Conservation (phyloP, 768 basidiomycete species). For the Suillus variegatus region DNA sequence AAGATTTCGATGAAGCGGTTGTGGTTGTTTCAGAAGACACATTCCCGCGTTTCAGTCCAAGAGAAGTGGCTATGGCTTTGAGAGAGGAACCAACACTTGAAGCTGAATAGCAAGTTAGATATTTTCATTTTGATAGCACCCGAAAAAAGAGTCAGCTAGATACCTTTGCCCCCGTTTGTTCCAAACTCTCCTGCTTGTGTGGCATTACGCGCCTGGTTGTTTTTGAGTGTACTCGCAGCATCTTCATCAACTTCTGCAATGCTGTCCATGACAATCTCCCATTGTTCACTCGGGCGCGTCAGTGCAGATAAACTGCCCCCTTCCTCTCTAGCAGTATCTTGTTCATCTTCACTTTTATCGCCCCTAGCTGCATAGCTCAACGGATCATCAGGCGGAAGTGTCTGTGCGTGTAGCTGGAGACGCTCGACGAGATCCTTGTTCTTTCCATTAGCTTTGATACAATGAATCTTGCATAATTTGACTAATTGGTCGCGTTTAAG, state of each 20-base stretch:
- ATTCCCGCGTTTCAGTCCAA: conserved; percentile 62
- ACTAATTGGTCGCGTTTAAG: conserved; percentile 84
- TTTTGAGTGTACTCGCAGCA: conserved; percentile 23
- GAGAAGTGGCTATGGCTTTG: conserved; percentile 72
- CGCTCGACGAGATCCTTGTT: conserved; percentile 71
- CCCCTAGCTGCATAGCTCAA: conserved; percentile 56
- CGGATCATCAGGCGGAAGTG: conserved; percentile 58
- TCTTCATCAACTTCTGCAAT: conserved; percentile 68
- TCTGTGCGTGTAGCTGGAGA: conserved; percentile 65
- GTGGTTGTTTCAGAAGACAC: conserved; percentile 15
- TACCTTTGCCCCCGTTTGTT: conserved; percentile 64
- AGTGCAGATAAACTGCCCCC: conserved; percentile 20
- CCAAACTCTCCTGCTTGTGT: conserved; percentile 69
- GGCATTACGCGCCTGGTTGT: conserved; percentile 46
- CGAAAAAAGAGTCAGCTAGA: conserved; percentile 20
- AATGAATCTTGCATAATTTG: conserved; percentile 82
- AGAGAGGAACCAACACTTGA: conserved; percentile 73
- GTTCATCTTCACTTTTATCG: conserved; percentile 41
- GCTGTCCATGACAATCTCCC: conserved; percentile 87
- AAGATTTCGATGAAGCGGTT: conserved; percentile 26
- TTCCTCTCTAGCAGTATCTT: conserved; percentile 26
- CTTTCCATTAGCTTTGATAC: conserved; percentile 80
- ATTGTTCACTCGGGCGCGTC: conserved; percentile 73
- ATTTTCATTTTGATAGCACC: background rate
- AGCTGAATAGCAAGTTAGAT: conserved; percentile 35